Base-by-base conservation (phyloP, 305 asterid species). In the Fraxinus latifolia region DNA sequence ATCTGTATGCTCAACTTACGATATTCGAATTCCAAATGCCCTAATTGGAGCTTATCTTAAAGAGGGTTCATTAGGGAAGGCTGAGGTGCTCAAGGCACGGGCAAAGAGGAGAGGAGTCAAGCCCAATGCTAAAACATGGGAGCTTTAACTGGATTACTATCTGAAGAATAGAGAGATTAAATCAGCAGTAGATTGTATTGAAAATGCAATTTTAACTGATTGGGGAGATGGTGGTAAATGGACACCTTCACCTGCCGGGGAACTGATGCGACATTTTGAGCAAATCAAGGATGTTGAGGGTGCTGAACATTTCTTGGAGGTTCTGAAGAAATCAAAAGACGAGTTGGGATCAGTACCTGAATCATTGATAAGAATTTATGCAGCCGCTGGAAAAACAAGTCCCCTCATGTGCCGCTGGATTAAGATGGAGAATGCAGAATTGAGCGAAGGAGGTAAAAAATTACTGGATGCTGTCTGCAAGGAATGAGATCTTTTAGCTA, bases 41-140 rank as follows among this genome's bases (percentile, higher is more conserved):
- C 95, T 95, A 21, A 92, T 95, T 1, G 90, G 91, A 77, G 95
- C 96, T 87, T 95, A 94, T 85, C 86, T 89, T 1, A 87, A 83
- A 85, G 91, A 90, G 32, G 93, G 87, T 79, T 79, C 78, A 1
- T 74, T 88, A 74, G 86, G 91, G 87, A 89, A 94, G 87, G 97
- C 98, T 75, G 90, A 90, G 79, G 82, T 83, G 74, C 96, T 93
- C 82, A 93, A 82, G 84, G 85, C 84, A 73, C 90, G 79, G 81
- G 89, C 92, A 9, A 79, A 84, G 82, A 91, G 90, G 89, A 88
- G 92, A 84, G 92, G 96, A 76, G 84, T 90, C 37, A 82, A 90
- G 83, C 89, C 94, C 65, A 95, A 95, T 84, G 91, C 93, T 27
- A 95, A 91, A 87, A 94, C 97, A 8, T 95, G 97, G 96, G 97